Conservation (phyloP, 768 basidiomycete species). For the Tricholoma bakamatsutake region DNA sequence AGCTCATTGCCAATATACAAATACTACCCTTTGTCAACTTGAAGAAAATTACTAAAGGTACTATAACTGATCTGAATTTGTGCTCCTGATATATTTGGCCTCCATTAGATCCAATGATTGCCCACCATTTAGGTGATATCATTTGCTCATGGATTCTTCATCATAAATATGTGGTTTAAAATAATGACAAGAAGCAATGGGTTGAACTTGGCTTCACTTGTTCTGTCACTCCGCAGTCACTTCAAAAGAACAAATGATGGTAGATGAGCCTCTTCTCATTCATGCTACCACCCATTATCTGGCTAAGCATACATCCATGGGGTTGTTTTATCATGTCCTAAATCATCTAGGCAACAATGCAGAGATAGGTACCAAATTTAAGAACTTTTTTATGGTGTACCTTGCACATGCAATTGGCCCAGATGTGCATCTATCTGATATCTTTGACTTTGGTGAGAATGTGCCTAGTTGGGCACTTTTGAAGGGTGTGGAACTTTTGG, state of each 20-base stretch:
- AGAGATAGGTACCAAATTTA: not conserved
- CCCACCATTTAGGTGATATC: not conserved
- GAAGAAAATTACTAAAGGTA: not conserved
- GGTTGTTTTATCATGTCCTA: not conserved
- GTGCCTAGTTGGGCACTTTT: not conserved
- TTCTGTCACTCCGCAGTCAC: not conserved
- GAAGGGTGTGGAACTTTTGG: not conserved
- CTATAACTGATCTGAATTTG: not conserved
- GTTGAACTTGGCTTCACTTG: not conserved
- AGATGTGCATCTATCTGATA: not conserved
- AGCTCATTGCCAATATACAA: not conserved
- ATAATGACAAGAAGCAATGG: not conserved
- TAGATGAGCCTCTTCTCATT: not conserved
- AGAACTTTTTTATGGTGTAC: not conserved
- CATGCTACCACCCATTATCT: not conserved
- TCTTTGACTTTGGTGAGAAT: not conserved
- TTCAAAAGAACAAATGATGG: not conserved
- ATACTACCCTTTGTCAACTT: not conserved
- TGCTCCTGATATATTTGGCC: not conserved
- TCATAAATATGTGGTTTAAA: not conserved
- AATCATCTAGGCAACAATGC: not conserved
- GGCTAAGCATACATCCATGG: not conserved
- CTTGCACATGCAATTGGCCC: not conserved
- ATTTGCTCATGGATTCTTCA: not conserved
- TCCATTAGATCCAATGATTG: not conserved